phyloP scores from a whole-genome alignment of 2,329 filamentous ascomycete genomes.

The Biscogniauxia marginata region DNA sequence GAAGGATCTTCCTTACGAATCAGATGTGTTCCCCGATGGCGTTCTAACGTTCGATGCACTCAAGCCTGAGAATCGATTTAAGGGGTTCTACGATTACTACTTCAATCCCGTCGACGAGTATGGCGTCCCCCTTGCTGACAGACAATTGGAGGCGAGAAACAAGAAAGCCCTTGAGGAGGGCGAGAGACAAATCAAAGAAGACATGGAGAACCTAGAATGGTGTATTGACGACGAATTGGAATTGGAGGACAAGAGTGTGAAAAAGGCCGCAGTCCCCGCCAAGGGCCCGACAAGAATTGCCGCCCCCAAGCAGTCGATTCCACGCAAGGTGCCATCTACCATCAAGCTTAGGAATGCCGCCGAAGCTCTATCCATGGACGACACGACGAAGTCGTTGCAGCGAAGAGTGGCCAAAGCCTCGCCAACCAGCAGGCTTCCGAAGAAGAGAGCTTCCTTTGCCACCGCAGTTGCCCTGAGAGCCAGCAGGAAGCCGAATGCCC shows the following conservation, averaged over 20 bases:
- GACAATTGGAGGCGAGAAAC: constrained; percentile 55
- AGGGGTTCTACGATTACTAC: constrained; percentile 61
- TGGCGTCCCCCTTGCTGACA: constrained; percentile 62
- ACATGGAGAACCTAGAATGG: constrained; percentile 63
- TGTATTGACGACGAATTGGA: constrained; percentile 56
- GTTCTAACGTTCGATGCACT: constrained; percentile 57
- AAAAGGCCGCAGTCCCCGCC: constrained; percentile 21
- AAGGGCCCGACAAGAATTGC: constrained; percentile 4
- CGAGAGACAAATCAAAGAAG: constrained; percentile 66
- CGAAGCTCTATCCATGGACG: constrained; percentile 47
- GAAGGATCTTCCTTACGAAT: constrained; percentile 64
- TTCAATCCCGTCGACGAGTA: constrained; percentile 65
- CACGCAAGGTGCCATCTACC: constrained; percentile 43
- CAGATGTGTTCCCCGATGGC: constrained; percentile 63
- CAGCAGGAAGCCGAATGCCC: constrained; percentile 30
- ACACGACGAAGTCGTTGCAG: constrained; percentile 32
- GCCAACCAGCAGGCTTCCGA: constrained; percentile 22
- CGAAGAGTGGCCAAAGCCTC: constrained; percentile 30
- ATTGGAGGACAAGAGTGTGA: constrained; percentile 23
- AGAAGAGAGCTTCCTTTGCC: constrained; percentile 24
- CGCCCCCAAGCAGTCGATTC: constrained; percentile 10
- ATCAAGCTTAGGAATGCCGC: constrained; percentile 56
- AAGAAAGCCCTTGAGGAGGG: constrained; percentile 53
- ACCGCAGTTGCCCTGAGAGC: constrained; percentile 32
- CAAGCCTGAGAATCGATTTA: constrained; percentile 58